Percentiles rank a stretch among this genome's conserved stretches.
Evolutionary conservation across 495 filamentous ascomycete genomes (phyloP).

Genomic region (Neohortaea acidophila): DNA sequence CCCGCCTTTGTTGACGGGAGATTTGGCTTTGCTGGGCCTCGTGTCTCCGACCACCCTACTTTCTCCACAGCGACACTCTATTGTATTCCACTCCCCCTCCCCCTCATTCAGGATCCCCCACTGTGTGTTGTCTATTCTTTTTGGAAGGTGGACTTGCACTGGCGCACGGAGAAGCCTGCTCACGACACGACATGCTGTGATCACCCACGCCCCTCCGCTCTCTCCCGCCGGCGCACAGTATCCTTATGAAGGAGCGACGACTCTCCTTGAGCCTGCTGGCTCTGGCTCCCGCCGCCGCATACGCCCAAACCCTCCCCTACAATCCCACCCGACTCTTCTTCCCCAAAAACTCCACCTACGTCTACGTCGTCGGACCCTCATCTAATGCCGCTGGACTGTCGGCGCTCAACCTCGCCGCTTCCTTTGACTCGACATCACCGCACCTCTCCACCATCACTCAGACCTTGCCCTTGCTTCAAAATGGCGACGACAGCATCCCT

Average conservation of each 20-base stretch:
- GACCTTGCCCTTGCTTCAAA: slow-evolving; percentile 49
- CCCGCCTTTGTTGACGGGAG: too few relatives aligned
- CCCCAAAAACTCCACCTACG: slow-evolving; percentile 33
- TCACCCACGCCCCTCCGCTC: too few relatives aligned
- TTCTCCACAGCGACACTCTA: too few relatives aligned
- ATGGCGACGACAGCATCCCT: slow-evolving; percentile 27
- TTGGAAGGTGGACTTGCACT: too few relatives aligned
- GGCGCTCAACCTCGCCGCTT: slow-evolving; percentile 46
- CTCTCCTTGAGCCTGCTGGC: slow-evolving; percentile 9
- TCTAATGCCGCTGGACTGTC: slow-evolving; percentile 37
- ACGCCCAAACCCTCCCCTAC: slow-evolving; percentile 43
- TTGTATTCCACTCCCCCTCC: too few relatives aligned
- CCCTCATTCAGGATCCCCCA: too few relatives aligned
- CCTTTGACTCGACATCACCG: slow-evolving; percentile 36
- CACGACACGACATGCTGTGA: too few relatives aligned
- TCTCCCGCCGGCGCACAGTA: too few relatives aligned
- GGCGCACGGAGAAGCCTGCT: too few relatives aligned
- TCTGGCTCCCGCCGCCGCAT: slow-evolving; percentile 6
- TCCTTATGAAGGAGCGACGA: background rate
- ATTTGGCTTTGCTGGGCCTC: too few relatives aligned
- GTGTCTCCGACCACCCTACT: too few relatives aligned
- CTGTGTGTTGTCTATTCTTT: too few relatives aligned
- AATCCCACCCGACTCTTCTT: slow-evolving; percentile 53
- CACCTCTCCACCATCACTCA: slow-evolving; percentile 41
- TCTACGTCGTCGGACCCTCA: slow-evolving; percentile 46